A percentile compares a stretch with the other conserved stretches of the same genome.
Conservation (phyloP, 2,329 filamentous ascomycete species). For the Epicoccum nigrum region DNA sequence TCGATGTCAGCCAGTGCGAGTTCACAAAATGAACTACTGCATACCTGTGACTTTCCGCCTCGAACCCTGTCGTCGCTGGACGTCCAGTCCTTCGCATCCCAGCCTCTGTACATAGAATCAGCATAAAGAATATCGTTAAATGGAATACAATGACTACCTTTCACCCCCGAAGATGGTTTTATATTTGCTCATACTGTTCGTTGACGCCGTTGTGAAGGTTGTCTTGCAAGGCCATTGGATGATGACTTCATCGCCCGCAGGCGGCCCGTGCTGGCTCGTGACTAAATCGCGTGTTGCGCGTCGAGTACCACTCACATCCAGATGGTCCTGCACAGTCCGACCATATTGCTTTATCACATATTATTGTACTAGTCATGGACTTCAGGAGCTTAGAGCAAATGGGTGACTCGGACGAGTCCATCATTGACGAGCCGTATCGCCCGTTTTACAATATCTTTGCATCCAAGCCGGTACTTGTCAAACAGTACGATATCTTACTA, state of each 20-base stretch:
- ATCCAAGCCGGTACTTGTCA: conserved; percentile 55
- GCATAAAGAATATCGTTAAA: background rate
- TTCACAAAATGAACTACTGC: background rate
- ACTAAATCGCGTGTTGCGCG: conserved; percentile 10
- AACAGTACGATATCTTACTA: conserved; percentile 40
- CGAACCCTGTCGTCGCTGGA: conserved; percentile 78
- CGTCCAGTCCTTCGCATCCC: conserved; percentile 68
- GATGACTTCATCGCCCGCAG: background rate
- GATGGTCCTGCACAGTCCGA: background rate
- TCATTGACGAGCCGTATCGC: conserved; percentile 52
- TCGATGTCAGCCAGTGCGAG: conserved; percentile 30
- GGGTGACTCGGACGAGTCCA: conserved; percentile 37
- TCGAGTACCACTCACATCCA: background rate
- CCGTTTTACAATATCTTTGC: conserved; percentile 60
- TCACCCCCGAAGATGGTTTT: conserved; percentile 40
- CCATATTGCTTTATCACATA: background rate
- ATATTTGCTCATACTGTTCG: conserved; percentile 24
- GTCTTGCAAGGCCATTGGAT: no score
- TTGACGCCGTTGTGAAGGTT: conserved; percentile 4
- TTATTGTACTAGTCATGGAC: conserved; percentile 32
- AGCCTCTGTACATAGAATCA: conserved; percentile 54
- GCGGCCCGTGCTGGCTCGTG: conserved; percentile 11
- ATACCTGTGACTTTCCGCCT: conserved; percentile 68
- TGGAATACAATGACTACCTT: conserved; percentile 22
- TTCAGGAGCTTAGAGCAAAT: conserved; percentile 37